Base-by-base conservation (phyloP, 192 early-diverging fungal genomes). In the Coemansia sp. region DNA sequence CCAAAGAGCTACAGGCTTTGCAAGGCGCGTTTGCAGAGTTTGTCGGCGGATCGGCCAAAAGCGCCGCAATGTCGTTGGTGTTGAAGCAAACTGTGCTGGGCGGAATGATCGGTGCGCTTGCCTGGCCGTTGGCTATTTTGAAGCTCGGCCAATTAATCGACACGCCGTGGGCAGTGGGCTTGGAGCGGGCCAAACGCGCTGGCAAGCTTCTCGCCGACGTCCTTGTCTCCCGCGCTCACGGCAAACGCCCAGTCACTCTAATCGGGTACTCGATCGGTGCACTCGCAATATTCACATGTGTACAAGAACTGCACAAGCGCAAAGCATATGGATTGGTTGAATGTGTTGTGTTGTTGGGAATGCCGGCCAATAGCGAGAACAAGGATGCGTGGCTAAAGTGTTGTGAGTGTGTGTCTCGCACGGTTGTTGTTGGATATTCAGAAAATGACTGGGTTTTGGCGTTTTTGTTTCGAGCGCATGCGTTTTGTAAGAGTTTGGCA, bases 261-360 rank as follows among this genome's bases (percentile, higher is more conserved):
- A 81, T 90, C 44, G 90, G 88, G 19, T 90, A 84, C 73, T 90
- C 88, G 1, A 73, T 91, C 19, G 90, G 90, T 2, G 87, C 88
- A 8, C 69, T 88, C 47, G 75, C 85, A 5, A 86, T 91, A 42
- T 89, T 84, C 57, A 85, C 85, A 22, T 91, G 90, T 61, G 71
- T 91, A 21, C 81, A 83, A 58, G 86, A 89, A 65, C 83, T 91
- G 26, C 68, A 73, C 36, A 42, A 54, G 2, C 70, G 67, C 54
- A 67, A 57, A 31, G 81, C 73, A 0, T 81, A 76, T 68, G 87
- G 85, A 11, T 56, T 90, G 15, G 82, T 91, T 9, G 88, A 91
- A 55, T 82, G 82, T n/a, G 90, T 71, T 0, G 86, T 85, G 52
- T 59, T 91, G n/a, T 75, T 91, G 56, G 90, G 90, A 26, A 78